Percentiles rank a stretch among this genome's conserved stretches.
phyloP scores from a whole-genome alignment of 306 rosid species.

The Coriaria nepalensis region DNA sequence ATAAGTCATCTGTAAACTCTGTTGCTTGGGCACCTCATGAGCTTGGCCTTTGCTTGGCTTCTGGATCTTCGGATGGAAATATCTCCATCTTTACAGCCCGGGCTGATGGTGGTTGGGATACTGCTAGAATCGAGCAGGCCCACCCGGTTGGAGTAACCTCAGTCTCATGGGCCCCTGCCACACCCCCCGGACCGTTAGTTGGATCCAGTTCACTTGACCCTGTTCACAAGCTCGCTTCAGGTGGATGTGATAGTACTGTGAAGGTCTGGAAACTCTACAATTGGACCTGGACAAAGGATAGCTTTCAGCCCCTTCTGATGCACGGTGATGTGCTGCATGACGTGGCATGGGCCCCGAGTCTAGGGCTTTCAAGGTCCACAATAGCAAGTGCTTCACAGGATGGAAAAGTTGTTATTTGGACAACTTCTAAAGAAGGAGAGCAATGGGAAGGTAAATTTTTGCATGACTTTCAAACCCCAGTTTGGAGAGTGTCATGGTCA shows the following conservation, averaged over 20 bases:
- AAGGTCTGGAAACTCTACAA: conserved; percentile 77
- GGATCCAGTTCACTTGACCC: conserved; percentile 66
- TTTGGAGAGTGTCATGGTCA: conserved; percentile 96
- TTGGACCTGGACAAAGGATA: conserved; percentile 82
- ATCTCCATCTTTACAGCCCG: conserved; percentile 69
- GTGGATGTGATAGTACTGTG: conserved; percentile 83
- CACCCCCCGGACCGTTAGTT: conserved; percentile 72
- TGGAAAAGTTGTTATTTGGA: conserved; percentile 75
- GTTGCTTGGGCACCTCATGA: conserved; percentile 96
- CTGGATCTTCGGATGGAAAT: conserved; percentile 88
- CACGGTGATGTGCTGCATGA: conserved; percentile 82
- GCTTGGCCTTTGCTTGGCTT: conserved; percentile 74
- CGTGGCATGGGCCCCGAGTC: conserved; percentile 95
- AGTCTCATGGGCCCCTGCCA: conserved; percentile 87
- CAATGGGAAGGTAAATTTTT: conserved; percentile 78
- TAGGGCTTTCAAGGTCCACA: conserved; percentile 85
- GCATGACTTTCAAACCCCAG: conserved; percentile 70
- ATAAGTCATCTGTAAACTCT: conserved; percentile 80
- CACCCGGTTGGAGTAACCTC: conserved; percentile 89
- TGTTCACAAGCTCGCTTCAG: conserved; percentile 80
- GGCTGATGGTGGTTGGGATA: conserved; percentile 91
- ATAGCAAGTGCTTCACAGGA: conserved; percentile 87
- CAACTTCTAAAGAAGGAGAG: conserved; percentile 68
- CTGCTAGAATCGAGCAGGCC: conserved; percentile 68
- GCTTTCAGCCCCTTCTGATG: conserved; percentile 77